phyloP scores from a whole-genome alignment of 2,329 filamentous ascomycete species.

The Ophiosphaerella korrae region DNA sequence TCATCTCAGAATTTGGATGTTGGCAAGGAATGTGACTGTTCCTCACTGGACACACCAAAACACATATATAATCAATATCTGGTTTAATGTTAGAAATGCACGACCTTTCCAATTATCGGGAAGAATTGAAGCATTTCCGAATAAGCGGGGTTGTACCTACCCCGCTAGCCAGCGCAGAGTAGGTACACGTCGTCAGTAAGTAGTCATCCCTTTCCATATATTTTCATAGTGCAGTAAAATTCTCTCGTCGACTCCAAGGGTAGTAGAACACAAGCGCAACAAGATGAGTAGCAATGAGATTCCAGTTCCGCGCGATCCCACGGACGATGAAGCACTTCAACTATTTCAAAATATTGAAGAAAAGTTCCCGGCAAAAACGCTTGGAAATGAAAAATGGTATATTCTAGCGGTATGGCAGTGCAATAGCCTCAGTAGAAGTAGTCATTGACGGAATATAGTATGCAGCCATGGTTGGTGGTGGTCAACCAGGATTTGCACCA shows the following conservation, averaged over 20 bases:
- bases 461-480: conserved; percentile 56
- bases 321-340: conserved; percentile 45
- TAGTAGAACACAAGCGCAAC: background rate
- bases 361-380: conserved; percentile 49
- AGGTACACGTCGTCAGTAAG: conserved; percentile 2
- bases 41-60: background rate
- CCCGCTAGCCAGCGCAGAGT: conserved; percentile 8
- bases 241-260: background rate
- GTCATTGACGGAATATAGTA: conserved; percentile 26
- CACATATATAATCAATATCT: background rate
- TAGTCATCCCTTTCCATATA: background rate
- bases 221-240: background rate
- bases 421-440: background rate
- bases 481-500: conserved; percentile 58
- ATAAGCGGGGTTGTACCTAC: conserved; percentile 7
- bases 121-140: conserved; percentile 9
- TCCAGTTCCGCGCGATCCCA: conserved; percentile 36
- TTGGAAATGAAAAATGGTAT: conserved; percentile 56
- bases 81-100: too few relatives aligned
- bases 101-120: conserved; percentile 9
- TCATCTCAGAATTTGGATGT: too few relatives aligned
- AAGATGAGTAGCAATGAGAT: conserved; percentile 19
- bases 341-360: conserved; percentile 52
- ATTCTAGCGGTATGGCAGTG: conserved; percentile 44
- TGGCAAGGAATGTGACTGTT: background rate